Evolutionary conservation across 352 stramenopile genomes (phyloP).

Genomic region (Globisporangium carolinianum): DNA sequence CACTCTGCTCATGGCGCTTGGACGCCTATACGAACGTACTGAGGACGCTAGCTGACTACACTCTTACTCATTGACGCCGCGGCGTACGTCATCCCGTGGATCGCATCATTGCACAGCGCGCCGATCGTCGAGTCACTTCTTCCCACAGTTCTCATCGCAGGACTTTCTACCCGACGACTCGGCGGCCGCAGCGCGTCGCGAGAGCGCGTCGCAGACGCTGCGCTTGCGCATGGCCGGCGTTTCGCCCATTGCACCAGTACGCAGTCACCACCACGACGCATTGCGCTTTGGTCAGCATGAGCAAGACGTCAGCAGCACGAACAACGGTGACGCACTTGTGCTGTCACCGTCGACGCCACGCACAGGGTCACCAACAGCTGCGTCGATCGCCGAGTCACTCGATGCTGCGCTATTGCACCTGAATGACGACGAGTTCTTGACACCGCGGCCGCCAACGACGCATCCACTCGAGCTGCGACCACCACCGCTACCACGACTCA

Average conservation of each 20-base stretch:
- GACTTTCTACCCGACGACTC: constrained; percentile 25
- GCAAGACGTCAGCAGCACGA: neutral
- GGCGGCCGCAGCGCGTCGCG: constrained; percentile 1
- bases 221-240: constrained; percentile 39
- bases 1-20: too few species aligned
- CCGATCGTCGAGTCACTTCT: constrained; percentile 15
- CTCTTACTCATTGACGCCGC: neutral
- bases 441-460: constrained; percentile 5
- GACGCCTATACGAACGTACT: too few species aligned
- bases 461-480: neutral
- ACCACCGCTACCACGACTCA: neutral
- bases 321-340: neutral
- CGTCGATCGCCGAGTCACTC: constrained; percentile 1
- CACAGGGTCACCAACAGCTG: neutral
- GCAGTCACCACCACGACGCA: neutral
- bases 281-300: constrained; percentile 3
- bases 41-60: neutral
- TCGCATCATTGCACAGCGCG: neutral
- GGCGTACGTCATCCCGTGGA: too few species aligned
- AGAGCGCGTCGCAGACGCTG: constrained; percentile 45
- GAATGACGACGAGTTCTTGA: constrained; percentile 8
- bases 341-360: neutral
- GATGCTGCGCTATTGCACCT: constrained; percentile 3
- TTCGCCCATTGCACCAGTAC: constrained; percentile 46
- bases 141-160: constrained; percentile 53